phyloP scores from a whole-genome alignment of 805 yeast species.

The Ogataea polymorpha region DNA sequence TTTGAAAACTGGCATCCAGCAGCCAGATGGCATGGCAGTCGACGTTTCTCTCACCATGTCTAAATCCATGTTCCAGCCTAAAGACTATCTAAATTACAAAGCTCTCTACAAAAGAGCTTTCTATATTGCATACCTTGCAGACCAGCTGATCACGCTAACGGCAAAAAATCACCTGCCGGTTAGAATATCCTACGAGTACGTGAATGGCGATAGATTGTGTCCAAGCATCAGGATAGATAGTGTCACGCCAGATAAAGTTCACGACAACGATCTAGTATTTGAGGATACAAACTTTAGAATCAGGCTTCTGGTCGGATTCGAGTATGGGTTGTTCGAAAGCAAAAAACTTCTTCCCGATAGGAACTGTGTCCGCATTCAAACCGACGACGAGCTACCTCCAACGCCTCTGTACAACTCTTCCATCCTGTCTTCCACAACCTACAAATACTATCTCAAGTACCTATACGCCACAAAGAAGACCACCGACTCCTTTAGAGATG shows the following conservation, averaged over 20 bases:
- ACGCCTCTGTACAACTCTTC: constrained; percentile 89
- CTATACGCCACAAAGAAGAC: constrained; percentile 72
- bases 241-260: constrained; percentile 38
- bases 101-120: constrained; percentile 88
- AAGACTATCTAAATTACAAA: constrained; percentile 87
- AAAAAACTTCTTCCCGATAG: constrained; percentile 76
- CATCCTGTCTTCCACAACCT: constrained; percentile 63
- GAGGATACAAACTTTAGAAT: constrained; percentile 68
- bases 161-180: constrained; percentile 58
- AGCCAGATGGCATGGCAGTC: constrained; percentile 57
- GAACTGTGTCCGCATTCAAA: constrained; percentile 76
- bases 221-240: constrained; percentile 71
- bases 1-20: constrained; percentile 72
- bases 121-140: constrained; percentile 76
- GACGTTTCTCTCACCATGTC: constrained; percentile 89
- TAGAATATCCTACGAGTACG: constrained; percentile 57
- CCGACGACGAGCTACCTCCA: constrained; percentile 49
- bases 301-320: constrained; percentile 71
- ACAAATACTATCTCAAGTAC: constrained; percentile 68
- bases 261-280: constrained; percentile 53
- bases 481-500: constrained; percentile 81
- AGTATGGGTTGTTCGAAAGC: constrained; percentile 64
- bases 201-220: constrained; percentile 72
- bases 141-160: constrained; percentile 52
- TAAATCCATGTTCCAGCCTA: constrained; percentile 63